Conservation (phyloP, 768 basidiomycete species). For the Neoboletus brunneissimus region DNA sequence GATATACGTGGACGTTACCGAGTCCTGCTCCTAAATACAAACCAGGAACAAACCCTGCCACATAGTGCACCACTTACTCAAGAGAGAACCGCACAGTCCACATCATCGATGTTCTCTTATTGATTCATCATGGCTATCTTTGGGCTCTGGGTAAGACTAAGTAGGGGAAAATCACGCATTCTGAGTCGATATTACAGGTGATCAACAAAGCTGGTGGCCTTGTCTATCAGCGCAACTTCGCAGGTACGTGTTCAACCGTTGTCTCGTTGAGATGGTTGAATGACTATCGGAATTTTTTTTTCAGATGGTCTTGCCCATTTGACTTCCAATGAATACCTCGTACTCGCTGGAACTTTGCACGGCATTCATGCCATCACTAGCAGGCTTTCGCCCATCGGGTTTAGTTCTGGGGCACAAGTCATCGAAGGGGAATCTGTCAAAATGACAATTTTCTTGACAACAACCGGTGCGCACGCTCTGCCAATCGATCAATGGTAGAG, state of each 20-base stretch:
- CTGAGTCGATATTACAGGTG: conserved; percentile 48
- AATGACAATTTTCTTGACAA: conserved; percentile 84
- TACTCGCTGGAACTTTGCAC: conserved; percentile 93
- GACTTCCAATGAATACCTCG: conserved; percentile 92
- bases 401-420: conserved; percentile 87
- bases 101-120: background rate
- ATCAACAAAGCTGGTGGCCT: conserved; percentile 99
- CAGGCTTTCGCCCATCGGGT: conserved; percentile 77
- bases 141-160: conserved; percentile 68
- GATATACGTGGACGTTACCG: background rate
- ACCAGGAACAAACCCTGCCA: background rate
- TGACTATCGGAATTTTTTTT: background rate
- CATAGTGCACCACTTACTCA: no score
- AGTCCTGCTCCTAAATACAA: background rate
- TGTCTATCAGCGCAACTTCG: conserved; percentile 89
- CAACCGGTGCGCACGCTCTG: conserved; percentile 62
- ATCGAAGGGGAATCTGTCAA: conserved; percentile 97
- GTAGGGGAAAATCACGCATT: background rate
- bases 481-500: background rate
- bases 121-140: conserved; percentile 64
- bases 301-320: conserved; percentile 88
- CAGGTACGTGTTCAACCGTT: conserved; percentile 49
- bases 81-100: background rate
- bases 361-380: conserved; percentile 99
- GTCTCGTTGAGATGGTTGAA: background rate